Evolutionary conservation across 1,284 basidiomycete genomes (phyloP).

Genomic region (Trametes hirsuta): DNA sequence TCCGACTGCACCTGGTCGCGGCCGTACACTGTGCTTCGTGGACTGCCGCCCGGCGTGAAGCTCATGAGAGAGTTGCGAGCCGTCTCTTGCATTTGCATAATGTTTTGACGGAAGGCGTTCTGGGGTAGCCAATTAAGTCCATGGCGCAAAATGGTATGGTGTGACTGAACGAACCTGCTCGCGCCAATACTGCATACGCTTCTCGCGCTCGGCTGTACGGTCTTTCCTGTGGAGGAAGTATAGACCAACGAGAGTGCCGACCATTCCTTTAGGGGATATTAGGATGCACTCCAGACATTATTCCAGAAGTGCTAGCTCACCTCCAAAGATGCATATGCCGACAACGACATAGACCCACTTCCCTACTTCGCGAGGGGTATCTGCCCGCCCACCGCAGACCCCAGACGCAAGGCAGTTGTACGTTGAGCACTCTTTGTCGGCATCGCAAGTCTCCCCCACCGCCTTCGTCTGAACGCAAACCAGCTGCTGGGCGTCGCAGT

Average conservation of each 20-base stretch:
- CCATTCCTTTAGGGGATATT: slow-evolving; percentile 57
- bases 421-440: slow-evolving; percentile 84
- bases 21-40: slow-evolving; percentile 47
- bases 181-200: slow-evolving; percentile 84
- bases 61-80: slow-evolving; percentile 66
- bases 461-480: slow-evolving; percentile 65
- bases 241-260: slow-evolving; percentile 66
- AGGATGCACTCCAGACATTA: background rate
- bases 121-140: slow-evolving; percentile 30
- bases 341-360: slow-evolving; percentile 76
- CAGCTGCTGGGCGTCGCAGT: slow-evolving; percentile 69
- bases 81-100: slow-evolving; percentile 75
- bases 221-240: slow-evolving; percentile 74
- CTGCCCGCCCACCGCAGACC: slow-evolving; percentile 63
- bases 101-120: slow-evolving; percentile 79
- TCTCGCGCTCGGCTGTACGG: slow-evolving; percentile 76
- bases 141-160: background rate
- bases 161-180: slow-evolving; percentile 62
- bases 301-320: slow-evolving; percentile 42
- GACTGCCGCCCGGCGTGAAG: slow-evolving; percentile 44
- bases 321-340: slow-evolving; percentile 70
- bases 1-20: slow-evolving; percentile 51
- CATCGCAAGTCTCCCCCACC: slow-evolving; percentile 62
- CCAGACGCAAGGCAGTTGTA: slow-evolving; percentile 74
- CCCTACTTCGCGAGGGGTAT: slow-evolving; percentile 66